Percentiles rank a stretch among this genome's conserved stretches.
Conservation (phyloP, 2,329 filamentous ascomycete species). For the Arthroderma sp. region DNA sequence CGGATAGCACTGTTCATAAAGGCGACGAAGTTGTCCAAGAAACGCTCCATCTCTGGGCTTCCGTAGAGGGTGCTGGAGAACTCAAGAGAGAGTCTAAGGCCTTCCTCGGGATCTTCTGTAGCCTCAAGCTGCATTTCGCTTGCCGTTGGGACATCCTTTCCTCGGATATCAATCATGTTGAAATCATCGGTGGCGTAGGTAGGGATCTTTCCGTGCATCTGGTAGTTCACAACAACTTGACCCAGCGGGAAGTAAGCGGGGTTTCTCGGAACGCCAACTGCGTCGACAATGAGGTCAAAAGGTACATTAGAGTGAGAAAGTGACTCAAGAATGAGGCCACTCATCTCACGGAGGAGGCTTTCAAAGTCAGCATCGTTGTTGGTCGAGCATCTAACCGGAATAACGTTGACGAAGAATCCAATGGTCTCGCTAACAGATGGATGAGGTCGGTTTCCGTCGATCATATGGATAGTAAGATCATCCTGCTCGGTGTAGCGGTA, state of each 20-base stretch:
- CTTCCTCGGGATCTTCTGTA: slow-evolving; percentile 16
- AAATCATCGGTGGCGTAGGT: slow-evolving; percentile 17
- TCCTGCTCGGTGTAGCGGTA: slow-evolving; percentile 17
- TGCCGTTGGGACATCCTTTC: slow-evolving; percentile 18
- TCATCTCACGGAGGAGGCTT: slow-evolving; percentile 7
- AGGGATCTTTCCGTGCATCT: slow-evolving; percentile 18
- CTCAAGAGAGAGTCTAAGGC: slow-evolving; percentile 16
- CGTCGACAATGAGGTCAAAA: slow-evolving; percentile 14
- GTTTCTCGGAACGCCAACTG: slow-evolving; percentile 10
- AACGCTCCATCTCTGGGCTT: slow-evolving; percentile 18
- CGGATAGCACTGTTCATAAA: slow-evolving; percentile 18
- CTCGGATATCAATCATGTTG: slow-evolving; percentile 13
- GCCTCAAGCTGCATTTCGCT: slow-evolving; percentile 19
- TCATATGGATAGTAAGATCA: slow-evolving; percentile 17
- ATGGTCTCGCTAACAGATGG: slow-evolving; percentile 15
- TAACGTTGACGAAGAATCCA: slow-evolving; percentile 18
- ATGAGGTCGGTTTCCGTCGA: slow-evolving; percentile 17
- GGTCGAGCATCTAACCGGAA: slow-evolving; percentile 15
- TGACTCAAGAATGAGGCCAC: slow-evolving; percentile 9
- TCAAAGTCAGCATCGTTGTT: slow-evolving; percentile 8
- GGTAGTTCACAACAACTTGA: slow-evolving; percentile 16
- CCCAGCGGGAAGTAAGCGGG: slow-evolving; percentile 13
- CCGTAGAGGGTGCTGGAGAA: slow-evolving; percentile 18
- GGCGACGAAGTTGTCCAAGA: slow-evolving; percentile 19
- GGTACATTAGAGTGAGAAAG: slow-evolving; percentile 13